A percentile compares a stretch with the other conserved stretches of the same genome.
Evolutionary conservation across 2,329 filamentous ascomycete genomes (phyloP).

Genomic region (Coleophoma cylindrospora): DNA sequence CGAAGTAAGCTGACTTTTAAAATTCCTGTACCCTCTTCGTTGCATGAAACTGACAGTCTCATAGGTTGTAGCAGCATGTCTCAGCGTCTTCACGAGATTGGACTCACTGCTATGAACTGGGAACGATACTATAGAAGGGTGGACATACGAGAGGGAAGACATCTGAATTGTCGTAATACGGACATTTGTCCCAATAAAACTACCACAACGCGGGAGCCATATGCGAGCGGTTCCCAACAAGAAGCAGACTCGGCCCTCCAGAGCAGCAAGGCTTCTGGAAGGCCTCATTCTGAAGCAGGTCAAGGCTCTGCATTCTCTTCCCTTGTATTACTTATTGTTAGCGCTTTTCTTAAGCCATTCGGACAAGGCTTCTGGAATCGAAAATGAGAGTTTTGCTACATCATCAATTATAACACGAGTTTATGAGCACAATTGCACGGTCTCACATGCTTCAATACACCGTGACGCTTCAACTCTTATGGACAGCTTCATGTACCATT

Average conservation of each 20-base stretch:
- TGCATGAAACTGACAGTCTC: slow-evolving; percentile 7
- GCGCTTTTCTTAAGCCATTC: neutral
- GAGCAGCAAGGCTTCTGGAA: no score
- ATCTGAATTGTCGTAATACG: no score
- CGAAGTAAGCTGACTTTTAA: slow-evolving; percentile 57
- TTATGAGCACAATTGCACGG: neutral
- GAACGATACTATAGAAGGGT: neutral
- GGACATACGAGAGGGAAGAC: neutral
- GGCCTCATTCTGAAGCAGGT: neutral
- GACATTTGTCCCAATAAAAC: no score
- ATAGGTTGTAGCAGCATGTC: slow-evolving; percentile 77
- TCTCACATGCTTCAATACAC: no score
- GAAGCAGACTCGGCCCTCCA: neutral
- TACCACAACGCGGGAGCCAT: no score
- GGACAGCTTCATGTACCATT: no score
- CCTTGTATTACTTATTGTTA: neutral
- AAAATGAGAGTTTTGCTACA: neutral
- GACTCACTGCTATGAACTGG: slow-evolving; percentile 75
- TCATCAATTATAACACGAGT: neutral
- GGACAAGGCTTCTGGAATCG: neutral
- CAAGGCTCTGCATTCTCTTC: neutral
- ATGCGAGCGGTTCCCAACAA: neutral
- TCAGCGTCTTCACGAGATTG: slow-evolving; percentile 95
- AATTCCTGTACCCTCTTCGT: slow-evolving; percentile 26
- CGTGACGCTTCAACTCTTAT: no score